Conservation (phyloP, 768 basidiomycete species). For the Gloeostereum incarnatum region DNA sequence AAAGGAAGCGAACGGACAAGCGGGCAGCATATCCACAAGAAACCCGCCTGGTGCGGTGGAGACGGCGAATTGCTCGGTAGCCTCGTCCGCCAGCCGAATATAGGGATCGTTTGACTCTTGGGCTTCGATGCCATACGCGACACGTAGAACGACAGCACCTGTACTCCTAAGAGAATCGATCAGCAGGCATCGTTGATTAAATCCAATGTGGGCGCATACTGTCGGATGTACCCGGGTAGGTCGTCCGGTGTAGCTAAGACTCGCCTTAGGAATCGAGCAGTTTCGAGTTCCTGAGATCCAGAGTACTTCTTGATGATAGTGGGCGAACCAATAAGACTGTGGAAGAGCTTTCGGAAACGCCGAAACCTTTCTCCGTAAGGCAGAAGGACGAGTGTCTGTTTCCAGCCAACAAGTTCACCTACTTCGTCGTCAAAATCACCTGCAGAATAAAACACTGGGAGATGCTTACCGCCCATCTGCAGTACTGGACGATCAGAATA, state of each 20-base stretch:
- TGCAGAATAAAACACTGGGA: slow-evolving; percentile 19
- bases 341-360: slow-evolving; percentile 41
- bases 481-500: slow-evolving; percentile 59
- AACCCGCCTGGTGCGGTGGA: slow-evolving; percentile 43
- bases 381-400: slow-evolving; percentile 43
- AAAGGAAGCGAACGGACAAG: slow-evolving; percentile 23
- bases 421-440: no score
- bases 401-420: slow-evolving; percentile 50
- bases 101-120: slow-evolving; percentile 41
- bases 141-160: slow-evolving; percentile 43
- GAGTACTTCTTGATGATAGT: slow-evolving; percentile 32
- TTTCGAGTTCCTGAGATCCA: slow-evolving; percentile 35
- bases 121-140: slow-evolving; percentile 46
- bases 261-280: slow-evolving; percentile 35
- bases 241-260: slow-evolving; percentile 39
- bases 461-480: slow-evolving; percentile 9
- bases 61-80: slow-evolving; percentile 45
- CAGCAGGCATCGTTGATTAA: no score
- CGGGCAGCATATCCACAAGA: slow-evolving; percentile 42
- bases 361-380: slow-evolving; percentile 51
- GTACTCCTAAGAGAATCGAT: slow-evolving; percentile 25
- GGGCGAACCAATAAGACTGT: slow-evolving; percentile 37
- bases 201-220: slow-evolving; percentile 26
- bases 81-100: slow-evolving; percentile 40
- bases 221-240: slow-evolving; percentile 34